Percentiles rank a stretch among this genome's conserved stretches.
These are phyloP conservation scores for Thalassiosira profunda DNA, from an alignment of 108 stramenopile species.

Conservation along the genomic window DNA sequence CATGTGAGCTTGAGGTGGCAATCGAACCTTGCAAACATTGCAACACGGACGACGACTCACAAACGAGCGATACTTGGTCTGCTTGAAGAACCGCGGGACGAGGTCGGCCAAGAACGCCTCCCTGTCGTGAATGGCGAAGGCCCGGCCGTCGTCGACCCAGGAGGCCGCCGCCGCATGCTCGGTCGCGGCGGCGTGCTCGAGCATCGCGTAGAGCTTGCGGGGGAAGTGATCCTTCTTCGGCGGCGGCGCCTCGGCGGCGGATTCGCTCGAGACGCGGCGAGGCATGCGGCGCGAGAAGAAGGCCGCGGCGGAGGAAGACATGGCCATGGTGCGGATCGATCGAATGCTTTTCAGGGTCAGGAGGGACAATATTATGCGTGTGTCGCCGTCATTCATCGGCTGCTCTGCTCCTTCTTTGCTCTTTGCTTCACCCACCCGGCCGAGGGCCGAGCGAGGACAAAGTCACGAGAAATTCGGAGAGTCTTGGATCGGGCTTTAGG, in stretches of 20 bases:
- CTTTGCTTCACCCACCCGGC: no score
- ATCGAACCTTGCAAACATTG: neutral
- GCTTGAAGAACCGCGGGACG: constrained; percentile 5
- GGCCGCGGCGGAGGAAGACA: no score
- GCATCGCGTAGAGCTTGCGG: constrained; percentile 9
- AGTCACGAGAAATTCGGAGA: no score
- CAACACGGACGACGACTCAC: neutral
- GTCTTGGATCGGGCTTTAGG: no score
- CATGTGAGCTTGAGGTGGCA: neutral
- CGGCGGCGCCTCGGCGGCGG: neutral
- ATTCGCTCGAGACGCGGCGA: neutral
- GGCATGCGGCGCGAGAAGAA: no score
- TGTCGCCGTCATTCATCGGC: no score
- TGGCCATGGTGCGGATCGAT: no score
- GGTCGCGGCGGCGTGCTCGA: neutral
- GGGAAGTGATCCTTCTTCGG: neutral
- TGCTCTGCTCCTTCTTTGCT: no score
- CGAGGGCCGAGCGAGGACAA: no score
- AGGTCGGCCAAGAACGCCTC: constrained; percentile 1
- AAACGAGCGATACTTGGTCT: constrained; percentile 11
- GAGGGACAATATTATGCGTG: no score
- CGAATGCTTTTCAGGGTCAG: no score
- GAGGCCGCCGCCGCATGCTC: neutral
- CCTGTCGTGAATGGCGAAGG: constrained; percentile 7
- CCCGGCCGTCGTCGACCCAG: neutral